phyloP scores from a whole-genome alignment of 768 basidiomycete genomes.

The Psilocybe tampanensis region DNA sequence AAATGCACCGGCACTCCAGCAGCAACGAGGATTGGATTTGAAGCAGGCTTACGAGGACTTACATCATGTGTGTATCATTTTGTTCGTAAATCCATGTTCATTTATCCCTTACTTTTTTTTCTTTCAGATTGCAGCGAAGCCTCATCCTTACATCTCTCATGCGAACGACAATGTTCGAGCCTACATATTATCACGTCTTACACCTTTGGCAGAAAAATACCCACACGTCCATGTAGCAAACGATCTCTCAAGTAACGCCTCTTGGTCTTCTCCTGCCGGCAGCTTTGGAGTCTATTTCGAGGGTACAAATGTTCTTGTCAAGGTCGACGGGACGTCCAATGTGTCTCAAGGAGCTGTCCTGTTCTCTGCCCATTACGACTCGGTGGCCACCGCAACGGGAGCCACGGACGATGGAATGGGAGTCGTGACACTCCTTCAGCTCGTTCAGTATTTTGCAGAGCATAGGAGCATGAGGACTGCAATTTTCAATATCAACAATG shows the following conservation, averaged over 20 bases:
- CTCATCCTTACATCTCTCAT: slow-evolving; percentile 80
- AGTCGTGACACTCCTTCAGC: slow-evolving; percentile 62
- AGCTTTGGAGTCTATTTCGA: slow-evolving; percentile 56
- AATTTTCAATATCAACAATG: slow-evolving; percentile 86
- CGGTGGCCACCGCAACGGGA: slow-evolving; percentile 74
- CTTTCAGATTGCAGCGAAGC: slow-evolving; percentile 59
- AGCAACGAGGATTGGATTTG: slow-evolving; percentile 49
- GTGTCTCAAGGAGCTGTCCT: slow-evolving; percentile 1
- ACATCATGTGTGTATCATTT: slow-evolving; percentile 41
- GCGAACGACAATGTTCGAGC: slow-evolving; percentile 68
- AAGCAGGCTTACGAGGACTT: slow-evolving; percentile 61
- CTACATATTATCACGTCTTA: slow-evolving; percentile 59
- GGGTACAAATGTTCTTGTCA: slow-evolving; percentile 68
- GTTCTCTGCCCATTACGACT: slow-evolving; percentile 78
- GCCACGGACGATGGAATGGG: slow-evolving; percentile 83
- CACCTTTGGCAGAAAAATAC: slow-evolving; percentile 42
- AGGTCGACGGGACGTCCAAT: slow-evolving; percentile 32
- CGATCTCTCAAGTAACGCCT: slow-evolving; percentile 46
- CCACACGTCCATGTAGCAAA: slow-evolving; percentile 43
- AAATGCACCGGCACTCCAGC: slow-evolving; percentile 35
- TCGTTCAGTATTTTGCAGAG: slow-evolving; percentile 56
- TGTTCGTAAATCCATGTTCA: neutral
- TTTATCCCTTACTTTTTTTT: too few species aligned
- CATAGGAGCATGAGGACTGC: slow-evolving; percentile 60
- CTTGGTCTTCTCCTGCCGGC: slow-evolving; percentile 35